phyloP scores from a whole-genome alignment of 1,284 basidiomycete species.

The Austroboletus olivaceoglutinosus region DNA sequence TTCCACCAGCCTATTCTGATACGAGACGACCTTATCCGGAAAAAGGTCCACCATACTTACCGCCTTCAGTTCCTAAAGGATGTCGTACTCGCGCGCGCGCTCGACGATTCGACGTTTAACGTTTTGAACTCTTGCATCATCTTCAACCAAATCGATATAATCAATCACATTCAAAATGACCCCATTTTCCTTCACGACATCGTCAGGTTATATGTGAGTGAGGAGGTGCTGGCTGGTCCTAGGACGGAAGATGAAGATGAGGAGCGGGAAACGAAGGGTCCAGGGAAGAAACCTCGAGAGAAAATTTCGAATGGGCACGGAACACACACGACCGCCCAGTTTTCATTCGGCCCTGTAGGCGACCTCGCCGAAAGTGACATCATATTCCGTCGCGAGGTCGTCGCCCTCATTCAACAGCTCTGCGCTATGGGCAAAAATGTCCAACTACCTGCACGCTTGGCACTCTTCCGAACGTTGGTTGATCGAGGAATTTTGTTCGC shows the following conservation, averaged over 20 bases:
- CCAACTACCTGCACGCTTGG: conserved; percentile 82
- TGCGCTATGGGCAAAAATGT: conserved; percentile 96
- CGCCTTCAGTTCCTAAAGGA: conserved; percentile 97
- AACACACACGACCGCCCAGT: conserved; percentile 32
- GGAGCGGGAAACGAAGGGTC: conserved; percentile 21
- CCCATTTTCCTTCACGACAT: conserved; percentile 75
- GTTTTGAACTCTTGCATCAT: conserved; percentile 97
- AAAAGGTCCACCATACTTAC: conserved; percentile 96
- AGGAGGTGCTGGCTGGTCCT: conserved; percentile 50
- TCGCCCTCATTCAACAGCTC: conserved; percentile 89
- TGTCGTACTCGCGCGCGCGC: conserved; percentile 90
- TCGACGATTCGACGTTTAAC: conserved; percentile 97
- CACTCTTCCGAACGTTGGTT: conserved; percentile 86
- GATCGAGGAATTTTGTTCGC: conserved; percentile 88
- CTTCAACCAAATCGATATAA: conserved; percentile 99
- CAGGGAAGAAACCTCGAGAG: conserved; percentile 33
- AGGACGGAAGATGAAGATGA: conserved; percentile 33
- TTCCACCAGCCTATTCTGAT: conserved; percentile 89
- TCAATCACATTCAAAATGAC: conserved; percentile 84
- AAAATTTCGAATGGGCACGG: conserved; percentile 28
- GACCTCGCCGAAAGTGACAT: conserved; percentile 51
- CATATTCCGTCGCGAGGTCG: conserved; percentile 64
- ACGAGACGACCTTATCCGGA: conserved; percentile 67
- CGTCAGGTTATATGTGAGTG: conserved; percentile 74
- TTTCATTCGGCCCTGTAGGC: conserved; percentile 52